A percentile compares a stretch with the other conserved stretches of the same genome.
Conservation (phyloP, 129 eudicot genomes). For the Erigeron canadensis region DNA sequence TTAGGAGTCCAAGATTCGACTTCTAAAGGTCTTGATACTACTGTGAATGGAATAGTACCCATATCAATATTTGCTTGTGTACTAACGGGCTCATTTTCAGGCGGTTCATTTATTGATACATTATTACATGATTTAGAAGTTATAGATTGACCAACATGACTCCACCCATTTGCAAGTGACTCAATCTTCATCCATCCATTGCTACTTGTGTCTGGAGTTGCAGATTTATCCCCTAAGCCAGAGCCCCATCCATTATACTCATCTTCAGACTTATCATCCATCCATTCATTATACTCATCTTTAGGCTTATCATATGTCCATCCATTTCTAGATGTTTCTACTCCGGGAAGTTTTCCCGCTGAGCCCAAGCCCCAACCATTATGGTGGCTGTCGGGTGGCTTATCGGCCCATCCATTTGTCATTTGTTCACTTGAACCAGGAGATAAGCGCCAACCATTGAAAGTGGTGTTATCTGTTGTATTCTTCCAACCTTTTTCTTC, state of each 20-base stretch:
- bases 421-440: slow-evolving; percentile 3
- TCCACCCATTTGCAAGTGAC: slow-evolving; percentile 26
- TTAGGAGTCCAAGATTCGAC: slow-evolving; percentile 16
- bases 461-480: not conserved
- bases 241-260: slow-evolving; percentile 37
- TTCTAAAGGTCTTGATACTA: slow-evolving; percentile 17
- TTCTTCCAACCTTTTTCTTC: slow-evolving; percentile 34
- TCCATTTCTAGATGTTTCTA: slow-evolving; percentile 23
- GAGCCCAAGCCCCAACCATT: slow-evolving; percentile 38
- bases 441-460: slow-evolving; percentile 30
- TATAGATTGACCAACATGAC: not conserved
- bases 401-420: slow-evolving; percentile 31
- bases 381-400: slow-evolving; percentile 3
- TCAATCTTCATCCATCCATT: slow-evolving; percentile 22
- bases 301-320: slow-evolving; percentile 25
- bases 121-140: slow-evolving; percentile 1
- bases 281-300: slow-evolving; percentile 29
- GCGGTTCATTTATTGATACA: slow-evolving; percentile 26
- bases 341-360: not conserved
- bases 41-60: slow-evolving; percentile 1
- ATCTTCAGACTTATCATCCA: slow-evolving; percentile 26
- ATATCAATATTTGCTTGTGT: slow-evolving; percentile 22
- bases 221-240: slow-evolving; percentile 10
- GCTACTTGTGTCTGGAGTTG: not conserved
- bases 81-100: slow-evolving; percentile 18